Percentiles rank a stretch among this genome's conserved stretches.
phyloP scores from a whole-genome alignment of 75 land plant genomes.

The Pinus albicaulis region DNA sequence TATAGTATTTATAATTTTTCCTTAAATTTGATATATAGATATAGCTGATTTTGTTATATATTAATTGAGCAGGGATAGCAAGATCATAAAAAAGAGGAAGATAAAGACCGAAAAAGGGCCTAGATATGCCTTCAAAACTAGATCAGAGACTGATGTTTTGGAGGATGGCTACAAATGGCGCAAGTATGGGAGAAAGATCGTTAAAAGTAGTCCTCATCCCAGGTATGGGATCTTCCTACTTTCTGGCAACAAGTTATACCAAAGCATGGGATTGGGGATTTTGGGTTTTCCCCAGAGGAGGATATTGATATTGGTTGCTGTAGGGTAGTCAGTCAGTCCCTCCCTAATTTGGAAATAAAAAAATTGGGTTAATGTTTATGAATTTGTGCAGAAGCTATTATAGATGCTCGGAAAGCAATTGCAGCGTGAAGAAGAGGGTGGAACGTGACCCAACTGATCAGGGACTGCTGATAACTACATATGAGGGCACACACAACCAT shows the following conservation, averaged over 20 bases:
- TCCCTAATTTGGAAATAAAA: neutral
- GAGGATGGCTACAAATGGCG: slow-evolving; percentile 78
- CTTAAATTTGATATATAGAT: no score
- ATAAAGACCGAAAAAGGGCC: slow-evolving; percentile 14
- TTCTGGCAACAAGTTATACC: no score
- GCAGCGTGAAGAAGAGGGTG: slow-evolving; percentile 81
- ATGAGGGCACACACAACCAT: slow-evolving; percentile 79
- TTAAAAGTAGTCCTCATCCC: slow-evolving; percentile 71
- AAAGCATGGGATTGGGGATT: no score
- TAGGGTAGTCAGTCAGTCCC: neutral
- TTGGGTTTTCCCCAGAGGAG: no score
- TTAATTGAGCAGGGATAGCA: neutral
- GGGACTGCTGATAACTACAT: slow-evolving; percentile 68
- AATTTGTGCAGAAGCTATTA: slow-evolving; percentile 72
- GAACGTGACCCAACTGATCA: slow-evolving; percentile 69
- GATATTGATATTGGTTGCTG: no score
- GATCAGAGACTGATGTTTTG: slow-evolving; percentile 49
- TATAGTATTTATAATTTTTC: no score
- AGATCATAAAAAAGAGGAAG: slow-evolving; percentile 11
- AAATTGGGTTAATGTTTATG: no score
- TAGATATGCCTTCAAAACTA: slow-evolving; percentile 46
- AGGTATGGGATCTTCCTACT: slow-evolving; percentile 35
- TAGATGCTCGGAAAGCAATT: slow-evolving; percentile 63
- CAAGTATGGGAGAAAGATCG: slow-evolving; percentile 73
- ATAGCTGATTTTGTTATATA: no score